Evolutionary conservation across 371 early-diverging fungal genomes (phyloP), one percentile per base, ranked within the genome.

Genomic region (Actinomortierella ambigua): DNA sequence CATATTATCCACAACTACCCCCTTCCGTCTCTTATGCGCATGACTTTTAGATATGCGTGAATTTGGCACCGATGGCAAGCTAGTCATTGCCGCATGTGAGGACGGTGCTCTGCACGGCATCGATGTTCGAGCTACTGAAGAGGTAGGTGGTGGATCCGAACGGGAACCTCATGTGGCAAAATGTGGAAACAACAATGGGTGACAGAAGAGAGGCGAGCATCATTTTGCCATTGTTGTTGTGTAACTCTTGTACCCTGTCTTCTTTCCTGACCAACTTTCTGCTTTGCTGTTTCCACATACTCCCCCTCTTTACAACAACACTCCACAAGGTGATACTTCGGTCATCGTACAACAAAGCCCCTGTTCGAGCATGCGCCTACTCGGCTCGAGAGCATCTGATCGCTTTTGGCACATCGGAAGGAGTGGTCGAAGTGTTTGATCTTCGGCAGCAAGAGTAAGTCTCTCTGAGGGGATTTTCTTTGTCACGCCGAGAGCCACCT

Each of bases 121-220:
- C 26, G 83, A 85, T 67, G 62, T 85, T 2, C 79, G 86, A 4
- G 80, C 81, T 7, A 82, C 82, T 22, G 62, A 81, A 47, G 84
- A 85, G 79, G 86, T 83, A 84, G 57, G 44, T 18, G 11, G 11
- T 1, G 3, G 39, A 34, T 4, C 17, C n/a, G 13, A 34, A 34
- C n/a, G n/a, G 34, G 34, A 34, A 11, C 11, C 11, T 34, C 34
- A 34, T 34, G 48, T 48, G 48, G 48, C 15, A 48, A 48, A 48
- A 48, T 22, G 22, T 18, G 18, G 22, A 11, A 48, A 4, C 18
- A 46, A 20, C 15, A 48, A 46, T 8, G 17, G 46, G 22, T 5
- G 46, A 20, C 4, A 46, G 46, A 17, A 20, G 17, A 20, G 51
- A 50, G n/a, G 27, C 29, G 2, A 23, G 27, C 27, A 50, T 26